Base-by-base conservation (phyloP, 768 basidiomycete genomes). In the Suillus fuscotomentosus region DNA sequence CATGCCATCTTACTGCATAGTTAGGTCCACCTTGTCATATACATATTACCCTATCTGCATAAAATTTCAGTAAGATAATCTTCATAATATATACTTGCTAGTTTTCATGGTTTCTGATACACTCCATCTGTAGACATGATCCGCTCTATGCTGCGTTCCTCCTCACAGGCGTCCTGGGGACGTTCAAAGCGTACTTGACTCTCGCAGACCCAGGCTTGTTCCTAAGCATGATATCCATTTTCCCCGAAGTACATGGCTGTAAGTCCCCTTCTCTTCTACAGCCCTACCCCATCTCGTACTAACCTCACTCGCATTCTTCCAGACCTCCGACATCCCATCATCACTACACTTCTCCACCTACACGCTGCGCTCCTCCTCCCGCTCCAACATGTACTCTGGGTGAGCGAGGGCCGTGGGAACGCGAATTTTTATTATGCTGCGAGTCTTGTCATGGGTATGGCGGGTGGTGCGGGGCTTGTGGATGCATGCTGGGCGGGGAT, bases 341-440 rank as follows among this genome's bases (percentile, higher is more conserved):
- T 95, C 42, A 94, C 94, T 9, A 79, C 86, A 5, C 84, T 94
- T 53, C 83, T 96, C 11, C 92, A 97, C 67, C 78, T 92, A 5
- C 94, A 97, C 70, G 88, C 96, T 3, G 83, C 88, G 1, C 81
- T 94, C 22, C 87, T 99, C 24, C 84, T 98, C 64, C 97, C 97
- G 0, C 82, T 97, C 38, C 96, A 99, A 76, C 88, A 97, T 71
- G 85, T 92, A 65, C 80, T 99, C 2, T 99, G 97, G 97, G 84
- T 98, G 7, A 82, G 81, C 10, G 90, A 94, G 63, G 95, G 95
- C 1, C 92, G 94, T 6, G 97, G 95, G 3, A 99, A 99, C 71
- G 95, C 97, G 54, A 99, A 99, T 75, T 99, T 99, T 78, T 98
- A 93, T 79, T 99, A 99, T 70, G 97, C 97, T 0, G 89, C 91